Base-by-base conservation (phyloP, 495 filamentous ascomycete genomes). In the Penicillium desertorum region DNA sequence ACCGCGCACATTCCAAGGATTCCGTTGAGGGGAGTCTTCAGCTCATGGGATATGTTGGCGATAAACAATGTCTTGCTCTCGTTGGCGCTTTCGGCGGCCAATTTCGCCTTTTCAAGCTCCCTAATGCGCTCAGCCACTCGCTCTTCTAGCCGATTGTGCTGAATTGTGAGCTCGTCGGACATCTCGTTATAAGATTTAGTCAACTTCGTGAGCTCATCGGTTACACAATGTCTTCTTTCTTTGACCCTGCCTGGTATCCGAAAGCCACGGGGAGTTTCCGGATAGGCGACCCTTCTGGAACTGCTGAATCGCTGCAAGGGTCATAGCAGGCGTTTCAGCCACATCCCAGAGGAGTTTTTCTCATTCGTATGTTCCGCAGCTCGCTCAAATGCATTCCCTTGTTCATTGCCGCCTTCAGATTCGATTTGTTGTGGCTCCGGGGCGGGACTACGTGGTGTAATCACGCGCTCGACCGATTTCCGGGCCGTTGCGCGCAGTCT, bases 1-100 rank as follows among this genome's bases (percentile, higher is more conserved):
- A 94, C 88, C 0, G 91, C 88, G 60, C 86, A 90, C 91, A 96
- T 96, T 48, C 92, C 92, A 97, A 97, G 74, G 61, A 97, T 96
- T 3, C 90, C 92, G 65, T 97, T 97, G 22, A 96, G 71, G 0
- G 92, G 92, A 2, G 92, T 96, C 68, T 95, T 92, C 14, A 97
- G 79, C 68, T 96, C 92, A 66, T 97, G 92, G 4, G 91, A 95
- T 27, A 97, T 96, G 62, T 97, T 97, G 29, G 92, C 92, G 59
- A 97, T 93, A 71, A 97, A 97, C 23, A 96, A 71, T 7, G 92
- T 96, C 73, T 97, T 96, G 76, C 90, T 94, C 70, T 96, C 89
- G 63, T 96, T 96, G 8, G 92, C 92, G 14, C 89, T 86, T 65
- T 96, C 92, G 5, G 92, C 92, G 2, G 91, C 89, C 73, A 91